These are phyloP conservation scores for Kernera saxatilis DNA, from an alignment of 345 rosid species.

Conservation along the genomic window DNA sequence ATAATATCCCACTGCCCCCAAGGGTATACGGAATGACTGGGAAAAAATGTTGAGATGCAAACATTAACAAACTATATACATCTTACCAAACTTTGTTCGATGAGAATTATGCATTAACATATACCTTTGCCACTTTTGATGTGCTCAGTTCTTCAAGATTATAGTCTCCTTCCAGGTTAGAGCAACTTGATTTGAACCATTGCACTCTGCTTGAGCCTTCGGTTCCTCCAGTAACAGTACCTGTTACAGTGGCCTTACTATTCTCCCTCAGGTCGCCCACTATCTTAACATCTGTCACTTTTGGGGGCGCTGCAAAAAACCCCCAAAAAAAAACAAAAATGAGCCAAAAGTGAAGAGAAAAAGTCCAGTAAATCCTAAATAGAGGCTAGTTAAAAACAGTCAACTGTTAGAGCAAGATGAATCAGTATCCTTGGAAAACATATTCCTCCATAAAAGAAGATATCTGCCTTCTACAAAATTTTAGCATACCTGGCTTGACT, in stretches of 20 bases:
- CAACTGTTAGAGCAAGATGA: constrained; percentile 1
- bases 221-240: constrained; percentile 80
- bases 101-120: constrained; percentile 2
- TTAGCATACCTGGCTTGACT: constrained; percentile 72
- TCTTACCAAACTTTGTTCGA: not conserved
- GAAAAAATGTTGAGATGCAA: constrained; percentile 16
- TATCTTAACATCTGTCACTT: constrained; percentile 78
- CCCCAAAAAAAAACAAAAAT: not conserved
- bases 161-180: constrained; percentile 47
- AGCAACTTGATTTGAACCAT: constrained; percentile 75
- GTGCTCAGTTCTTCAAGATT: constrained; percentile 79
- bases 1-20: constrained; percentile 86
- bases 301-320: constrained; percentile 74
- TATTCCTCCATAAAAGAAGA: not conserved
- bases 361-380: constrained; percentile 8
- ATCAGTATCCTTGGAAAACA: not conserved
- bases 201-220: constrained; percentile 96
- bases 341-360: constrained; percentile 2
- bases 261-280: constrained; percentile 84
- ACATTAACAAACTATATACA: not conserved
- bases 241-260: constrained; percentile 78
- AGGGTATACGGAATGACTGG: constrained; percentile 89
- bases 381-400: constrained; percentile 3
- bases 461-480: not conserved
- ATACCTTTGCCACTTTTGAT: constrained; percentile 87